Conservation (phyloP, 225 moss, liverwort and hornwort genomes). For the Ulota crispa region DNA sequence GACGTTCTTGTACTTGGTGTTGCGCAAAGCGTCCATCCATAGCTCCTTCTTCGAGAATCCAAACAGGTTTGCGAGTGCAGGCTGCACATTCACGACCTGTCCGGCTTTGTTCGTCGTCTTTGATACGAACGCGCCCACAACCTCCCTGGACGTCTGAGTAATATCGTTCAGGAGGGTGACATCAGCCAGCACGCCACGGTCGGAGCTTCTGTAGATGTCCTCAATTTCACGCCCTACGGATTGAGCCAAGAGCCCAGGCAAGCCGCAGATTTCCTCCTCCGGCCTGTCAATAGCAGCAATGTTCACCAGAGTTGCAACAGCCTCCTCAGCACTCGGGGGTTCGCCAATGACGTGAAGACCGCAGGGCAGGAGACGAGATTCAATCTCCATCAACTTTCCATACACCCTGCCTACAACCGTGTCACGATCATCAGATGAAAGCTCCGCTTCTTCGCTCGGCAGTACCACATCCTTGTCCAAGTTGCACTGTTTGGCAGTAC, state of each 20-base stretch:
- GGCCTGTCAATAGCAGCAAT: constrained; percentile 98
- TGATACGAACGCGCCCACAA: constrained; percentile 74
- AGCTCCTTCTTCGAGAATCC: constrained; percentile 91
- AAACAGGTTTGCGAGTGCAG: constrained; percentile 66
- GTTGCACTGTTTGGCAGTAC: constrained; percentile 97
- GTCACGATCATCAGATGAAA: constrained; percentile 74
- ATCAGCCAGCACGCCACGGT: constrained; percentile 74
- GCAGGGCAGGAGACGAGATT: constrained; percentile 88
- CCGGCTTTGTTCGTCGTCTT: constrained; percentile 82
- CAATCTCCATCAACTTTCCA: constrained; percentile 98
- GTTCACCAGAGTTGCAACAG: constrained; percentile 90
- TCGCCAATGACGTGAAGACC: constrained; percentile 95
- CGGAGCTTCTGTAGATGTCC: constrained; percentile 83
- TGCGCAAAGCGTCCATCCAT: constrained; percentile 76
- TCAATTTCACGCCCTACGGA: constrained; percentile 85
- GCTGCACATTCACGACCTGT: constrained; percentile 80
- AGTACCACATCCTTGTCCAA: constrained; percentile 87
- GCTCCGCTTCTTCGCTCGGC: constrained; percentile 66
- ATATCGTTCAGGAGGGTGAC: constrained; percentile 88
- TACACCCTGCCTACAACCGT: constrained; percentile 91
- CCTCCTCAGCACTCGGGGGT: constrained; percentile 90
- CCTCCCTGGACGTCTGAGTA: constrained; percentile 64
- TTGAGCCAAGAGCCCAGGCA: constrained; percentile 89
- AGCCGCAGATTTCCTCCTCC: constrained; percentile 83
- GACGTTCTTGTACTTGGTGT: constrained; percentile 59